Conservation (phyloP, 139 green algal genomes). For the Tetradesmus obliquus region DNA sequence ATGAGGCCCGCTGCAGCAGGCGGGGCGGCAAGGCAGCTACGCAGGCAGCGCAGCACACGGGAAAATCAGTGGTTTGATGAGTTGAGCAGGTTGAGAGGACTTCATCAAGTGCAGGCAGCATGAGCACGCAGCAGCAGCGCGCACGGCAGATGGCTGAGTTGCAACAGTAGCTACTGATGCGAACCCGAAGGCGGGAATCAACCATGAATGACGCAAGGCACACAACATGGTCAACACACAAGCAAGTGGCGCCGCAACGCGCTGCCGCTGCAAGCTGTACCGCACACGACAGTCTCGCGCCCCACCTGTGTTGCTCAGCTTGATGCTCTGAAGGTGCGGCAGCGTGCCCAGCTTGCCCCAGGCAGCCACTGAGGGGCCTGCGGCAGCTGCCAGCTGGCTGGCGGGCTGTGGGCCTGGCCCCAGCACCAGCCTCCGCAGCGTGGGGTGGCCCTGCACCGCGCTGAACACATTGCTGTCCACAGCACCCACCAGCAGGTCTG, state of each 20-base stretch:
- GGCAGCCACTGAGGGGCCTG: not conserved
- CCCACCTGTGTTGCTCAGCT: not conserved
- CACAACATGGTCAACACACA: not conserved
- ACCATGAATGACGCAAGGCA: not conserved
- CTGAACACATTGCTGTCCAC: not conserved
- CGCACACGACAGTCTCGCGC: not conserved
- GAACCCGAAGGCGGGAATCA: not conserved
- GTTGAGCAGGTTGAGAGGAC: too few relatives aligned
- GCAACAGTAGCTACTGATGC: not conserved
- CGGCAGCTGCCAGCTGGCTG: not conserved
- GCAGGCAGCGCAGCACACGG: not conserved
- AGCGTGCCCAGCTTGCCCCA: conserved; percentile 1
- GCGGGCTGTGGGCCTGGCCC: not conserved
- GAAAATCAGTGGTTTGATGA: too few relatives aligned
- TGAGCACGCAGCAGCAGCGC: not conserved
- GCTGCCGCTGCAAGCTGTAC: not conserved
- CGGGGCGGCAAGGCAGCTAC: too few relatives aligned
- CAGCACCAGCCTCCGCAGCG: not conserved
- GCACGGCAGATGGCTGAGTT: not conserved
- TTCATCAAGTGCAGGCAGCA: too few relatives aligned
- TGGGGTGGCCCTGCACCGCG: not conserved
- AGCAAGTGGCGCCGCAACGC: not conserved
- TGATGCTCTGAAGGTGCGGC: conserved; percentile 13
- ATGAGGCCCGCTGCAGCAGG: not conserved
- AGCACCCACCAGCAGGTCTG: not conserved